Base-by-base conservation (phyloP, 306 rosid genomes). In the Astragalus membranaceus region DNA sequence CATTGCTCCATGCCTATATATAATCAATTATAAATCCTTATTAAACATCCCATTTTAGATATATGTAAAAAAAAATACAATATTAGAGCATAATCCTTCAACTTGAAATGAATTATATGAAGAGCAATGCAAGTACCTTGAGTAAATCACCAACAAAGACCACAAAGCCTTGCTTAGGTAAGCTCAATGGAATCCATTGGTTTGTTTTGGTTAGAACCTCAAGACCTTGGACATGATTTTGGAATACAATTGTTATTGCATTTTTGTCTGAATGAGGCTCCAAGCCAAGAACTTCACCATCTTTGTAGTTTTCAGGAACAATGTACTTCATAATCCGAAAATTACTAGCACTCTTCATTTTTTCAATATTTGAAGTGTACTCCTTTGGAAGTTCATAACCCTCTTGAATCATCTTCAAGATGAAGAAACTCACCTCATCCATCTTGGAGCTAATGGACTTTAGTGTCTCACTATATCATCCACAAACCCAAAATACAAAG, bases 141-240 rank as follows among this genome's bases (percentile, higher is more conserved):
- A 88, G 83, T 6, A 53, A 17, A 52, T 86, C 91, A n/a, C 91
- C 95, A 7, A 86, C 80, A 2, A 86, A 4, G 33, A 80, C 83
- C 5, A 78, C 59, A 1, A 80, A 57, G 13, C 79, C 80, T 6
- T 75, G 44, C 0, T 50, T 17, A 1, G 94, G 90, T 42, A 85
- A 48, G n/a, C 47, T 7, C 5, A 82, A 2, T 36, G 42, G 64
- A 58, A 82, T 15, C 95, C 95, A 86, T 0, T 78, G 16, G 49
- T 86, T 85, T 41, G 77, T 80, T 12, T 86, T 86, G 71, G 82
- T 64, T 5, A 62, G 77, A 5, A 88, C 57, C 16, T 88, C 60
- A 3, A 88, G 84, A 17, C 91, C 91, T 3, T 80, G 83, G 0
- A 88, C 86, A 2, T 84, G 78, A 64, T 88, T 80, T 49, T 86